Evolutionary conservation across 495 filamentous ascomycete genomes (phyloP), one percentile per base, ranked within the genome.

Genomic region (Penicillium maclennaniae): DNA sequence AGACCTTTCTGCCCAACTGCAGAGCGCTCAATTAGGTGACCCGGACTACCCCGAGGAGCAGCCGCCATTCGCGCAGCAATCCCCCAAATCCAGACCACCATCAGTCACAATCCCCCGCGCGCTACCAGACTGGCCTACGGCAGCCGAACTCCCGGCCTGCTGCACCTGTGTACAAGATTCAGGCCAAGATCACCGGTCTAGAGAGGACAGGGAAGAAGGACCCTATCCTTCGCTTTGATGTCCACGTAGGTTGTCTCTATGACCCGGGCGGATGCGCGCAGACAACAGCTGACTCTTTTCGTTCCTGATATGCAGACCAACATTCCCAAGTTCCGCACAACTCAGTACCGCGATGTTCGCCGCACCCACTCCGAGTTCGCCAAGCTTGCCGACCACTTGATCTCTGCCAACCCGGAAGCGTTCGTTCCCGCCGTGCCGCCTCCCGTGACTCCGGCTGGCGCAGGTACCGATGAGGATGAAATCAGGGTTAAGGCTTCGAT

Each of bases 401-500:
- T 97, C 59, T 95, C 91, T 31, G 89, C 92, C 14, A 97, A 97
- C 63, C 95, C 95, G 10, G 95, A 99, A 73, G 89, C 92, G 21
- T 76, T 97, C n/a, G 93, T 99, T 15, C 95, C 95, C n/a, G 89
- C 92, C 1, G 89, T 99, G 7, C 95, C 95, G 37, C 88, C 92
- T 16, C 80, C 92, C 6, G 74, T 92, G 46, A 97, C 95, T 2
- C 89, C 91, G 9, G 95, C 95, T 16, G 95, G 95, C 17, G 91
- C 91, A 10, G 95, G 95, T 16, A 99, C 95, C 10, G 93, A 97
- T 45, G 95, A 99, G 67, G 95, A 99, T 60, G 95, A 99, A 72
- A 73, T 81, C 16, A 81, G 95, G 15, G 87, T 97, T 44, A 96
- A 96, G 64, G 82, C 85, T 0, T 79, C 86, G 0, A 82, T 99